These are phyloP conservation scores for Penicillium sp. DNA, from an alignment of 2,329 filamentous ascomycete genomes.

Conservation along the genomic window DNA sequence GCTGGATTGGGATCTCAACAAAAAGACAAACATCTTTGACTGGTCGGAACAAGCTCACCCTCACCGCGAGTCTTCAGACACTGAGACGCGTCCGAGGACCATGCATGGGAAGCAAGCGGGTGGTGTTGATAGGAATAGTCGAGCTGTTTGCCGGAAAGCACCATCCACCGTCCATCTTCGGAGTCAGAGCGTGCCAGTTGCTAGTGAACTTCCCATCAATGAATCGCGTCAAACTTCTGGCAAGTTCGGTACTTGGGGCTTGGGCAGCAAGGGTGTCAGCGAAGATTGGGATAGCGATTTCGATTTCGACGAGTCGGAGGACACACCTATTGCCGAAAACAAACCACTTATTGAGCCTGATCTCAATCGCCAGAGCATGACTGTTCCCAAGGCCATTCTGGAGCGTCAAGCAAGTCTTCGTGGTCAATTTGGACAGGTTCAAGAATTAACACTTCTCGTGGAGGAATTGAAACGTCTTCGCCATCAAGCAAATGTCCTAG, in stretches of 20 bases:
- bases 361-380: slow-evolving; percentile 35
- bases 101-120: slow-evolving; percentile 62
- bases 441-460: slow-evolving; percentile 63
- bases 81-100: slow-evolving; percentile 58
- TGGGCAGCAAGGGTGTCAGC: slow-evolving; percentile 63
- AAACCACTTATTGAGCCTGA: slow-evolving; percentile 23
- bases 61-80: slow-evolving; percentile 53
- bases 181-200: slow-evolving; percentile 64
- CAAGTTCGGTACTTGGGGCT: slow-evolving; percentile 66
- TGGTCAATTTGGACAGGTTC: slow-evolving; percentile 62
- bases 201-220: slow-evolving; percentile 51
- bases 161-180: slow-evolving; percentile 61
- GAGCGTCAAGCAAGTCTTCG: slow-evolving; percentile 65
- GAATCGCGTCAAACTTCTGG: slow-evolving; percentile 51
- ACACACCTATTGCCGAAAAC: slow-evolving; percentile 45
- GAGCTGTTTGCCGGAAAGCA: slow-evolving; percentile 55
- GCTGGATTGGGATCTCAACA: slow-evolving; percentile 37
- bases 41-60: slow-evolving; percentile 60
- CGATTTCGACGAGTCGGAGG: slow-evolving; percentile 58
- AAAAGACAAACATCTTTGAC: slow-evolving; percentile 60
- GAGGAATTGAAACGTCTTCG: slow-evolving; percentile 64
- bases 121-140: slow-evolving; percentile 55
- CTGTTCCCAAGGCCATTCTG: slow-evolving; percentile 60
- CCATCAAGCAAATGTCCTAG: slow-evolving; percentile 53
- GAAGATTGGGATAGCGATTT: slow-evolving; percentile 70